Evolutionary conservation across 2,329 filamentous ascomycete genomes (phyloP).

Genomic region (Phialemoniopsis sp.): DNA sequence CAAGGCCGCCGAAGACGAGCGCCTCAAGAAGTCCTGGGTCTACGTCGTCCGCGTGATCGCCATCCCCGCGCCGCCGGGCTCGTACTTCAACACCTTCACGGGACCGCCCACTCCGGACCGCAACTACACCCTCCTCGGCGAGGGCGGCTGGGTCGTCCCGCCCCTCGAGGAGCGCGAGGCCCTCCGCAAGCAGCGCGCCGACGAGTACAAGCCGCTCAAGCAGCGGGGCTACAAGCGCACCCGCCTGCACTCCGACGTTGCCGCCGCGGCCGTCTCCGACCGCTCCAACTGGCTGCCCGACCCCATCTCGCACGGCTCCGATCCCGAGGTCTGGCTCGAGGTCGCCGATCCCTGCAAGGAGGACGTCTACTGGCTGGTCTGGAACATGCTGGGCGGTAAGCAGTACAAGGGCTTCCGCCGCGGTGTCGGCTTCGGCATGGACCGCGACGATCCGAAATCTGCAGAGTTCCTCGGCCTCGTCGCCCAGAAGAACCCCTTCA

Average conservation of each 20-base stretch:
- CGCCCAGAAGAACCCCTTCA: neutral
- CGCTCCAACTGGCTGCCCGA: conserved; percentile 1
- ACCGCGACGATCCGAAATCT: neutral
- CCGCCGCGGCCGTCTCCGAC: conserved; percentile 8
- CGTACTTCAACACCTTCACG: conserved; percentile 8
- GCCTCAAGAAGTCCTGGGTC: conserved; percentile 11
- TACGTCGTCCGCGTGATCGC: conserved; percentile 16
- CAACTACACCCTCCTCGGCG: conserved; percentile 8
- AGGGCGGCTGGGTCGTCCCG: conserved; percentile 17
- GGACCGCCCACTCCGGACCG: conserved; percentile 7
- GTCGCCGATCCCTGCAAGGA: conserved; percentile 14
- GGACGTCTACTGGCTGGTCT: conserved; percentile 18
- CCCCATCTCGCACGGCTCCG: conserved; percentile 9
- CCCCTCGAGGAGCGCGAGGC: conserved; percentile 13
- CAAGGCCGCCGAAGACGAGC: neutral
- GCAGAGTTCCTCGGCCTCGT: neutral
- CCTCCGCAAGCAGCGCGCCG: conserved; percentile 2
- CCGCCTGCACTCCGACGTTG: conserved; percentile 1
- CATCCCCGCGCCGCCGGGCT: conserved; percentile 2
- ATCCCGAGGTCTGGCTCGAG: conserved; percentile 13
- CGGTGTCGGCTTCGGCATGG: conserved; percentile 9
- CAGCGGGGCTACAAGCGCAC: conserved; percentile 2
- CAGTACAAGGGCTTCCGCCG: conserved; percentile 12
- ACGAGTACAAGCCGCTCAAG: too few relatives aligned
- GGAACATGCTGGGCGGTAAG: conserved; percentile 12